phyloP scores from a whole-genome alignment of 2,329 filamentous ascomycete species.

The Zopfia rhizophila region DNA sequence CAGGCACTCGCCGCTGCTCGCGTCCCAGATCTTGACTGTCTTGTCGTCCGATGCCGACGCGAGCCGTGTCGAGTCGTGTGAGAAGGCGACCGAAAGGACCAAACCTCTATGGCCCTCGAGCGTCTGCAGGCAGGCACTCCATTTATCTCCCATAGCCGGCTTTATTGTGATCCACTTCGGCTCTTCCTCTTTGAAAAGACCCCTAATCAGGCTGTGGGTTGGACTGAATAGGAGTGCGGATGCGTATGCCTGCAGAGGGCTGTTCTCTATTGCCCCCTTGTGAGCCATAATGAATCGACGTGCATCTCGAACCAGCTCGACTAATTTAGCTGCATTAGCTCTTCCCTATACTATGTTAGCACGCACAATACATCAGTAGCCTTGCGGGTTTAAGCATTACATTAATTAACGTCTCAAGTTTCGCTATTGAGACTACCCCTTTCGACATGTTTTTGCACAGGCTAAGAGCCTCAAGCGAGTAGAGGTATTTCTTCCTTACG shows the following conservation, averaged over 20 bases:
- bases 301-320: conserved; percentile 15
- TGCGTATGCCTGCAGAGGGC: conserved; percentile 27
- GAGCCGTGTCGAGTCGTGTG: conserved; percentile 17
- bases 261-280: conserved; percentile 24
- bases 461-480: conserved; percentile 22
- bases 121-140: conserved; percentile 25
- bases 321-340: conserved; percentile 4
- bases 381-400: conserved; percentile 6
- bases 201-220: conserved; percentile 18
- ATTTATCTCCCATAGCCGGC: conserved; percentile 22
- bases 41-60: too few relatives aligned
- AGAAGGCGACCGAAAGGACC: conserved; percentile 31
- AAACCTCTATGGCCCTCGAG: conserved; percentile 32
- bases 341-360: conserved; percentile 14
- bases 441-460: conserved; percentile 14
- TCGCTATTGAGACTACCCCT: conserved; percentile 18
- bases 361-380: background rate
- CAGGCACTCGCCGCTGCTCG: too few relatives aligned
- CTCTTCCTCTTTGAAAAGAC: conserved; percentile 20
- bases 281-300: conserved; percentile 28
- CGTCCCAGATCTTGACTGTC: too few relatives aligned
- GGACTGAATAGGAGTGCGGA: conserved; percentile 32
- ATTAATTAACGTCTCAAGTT: conserved; percentile 2
- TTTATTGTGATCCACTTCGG: conserved; percentile 22
- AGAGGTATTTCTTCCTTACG: too few relatives aligned